Base-by-base conservation (phyloP, 495 filamentous ascomycete genomes). In the Monascus purpureus region DNA sequence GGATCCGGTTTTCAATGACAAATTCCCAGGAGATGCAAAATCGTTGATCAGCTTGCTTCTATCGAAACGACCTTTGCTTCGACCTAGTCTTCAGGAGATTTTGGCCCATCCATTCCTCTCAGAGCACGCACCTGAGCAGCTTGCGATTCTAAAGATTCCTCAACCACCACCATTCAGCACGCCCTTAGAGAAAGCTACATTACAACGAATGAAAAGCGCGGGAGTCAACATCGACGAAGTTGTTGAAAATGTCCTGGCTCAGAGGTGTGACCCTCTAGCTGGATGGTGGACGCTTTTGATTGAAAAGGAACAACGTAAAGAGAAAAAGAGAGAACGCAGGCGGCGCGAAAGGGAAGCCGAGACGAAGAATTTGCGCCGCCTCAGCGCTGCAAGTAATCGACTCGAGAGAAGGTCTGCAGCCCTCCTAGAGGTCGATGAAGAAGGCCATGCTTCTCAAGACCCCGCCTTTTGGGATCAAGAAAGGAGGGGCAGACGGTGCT, bases 231-330 rank as follows among this genome's bases (percentile, higher is more conserved):
- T 93, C 35, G 90, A 97, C 45, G 67, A 80, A 33, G 82, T 97
- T 13, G 86, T 96, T 40, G 86, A 94, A 44, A 85, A 93, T 41
- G 90, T 97, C 15, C 61, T 94, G 8, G 73, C 88, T 6, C 82
- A 92, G 45, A 67, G 79, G 40, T 96, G 92, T 46, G 87, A 97
- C 51, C 67, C 72, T 7, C 59, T 97, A 23, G 86, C 86, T 29
- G 90, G 90, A 7, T 97, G 90, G 90, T 97, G 90, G 90, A 81
- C 83, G 12, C 56, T 97, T 15, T 55, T 96, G 36, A 80, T 96
- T 31, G 90, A 96, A 48, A 96, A 96, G 51, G 90, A 97, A 47
- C 80, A 92, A 51, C 72, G 86, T 2, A 97, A 96, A 52, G 80
- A 85, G 38, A 67, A 63, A 35, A 75, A 86, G 38, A 67, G 82